Conservation (phyloP, 306 rosid species). For the Casuarina equisetifolia region DNA sequence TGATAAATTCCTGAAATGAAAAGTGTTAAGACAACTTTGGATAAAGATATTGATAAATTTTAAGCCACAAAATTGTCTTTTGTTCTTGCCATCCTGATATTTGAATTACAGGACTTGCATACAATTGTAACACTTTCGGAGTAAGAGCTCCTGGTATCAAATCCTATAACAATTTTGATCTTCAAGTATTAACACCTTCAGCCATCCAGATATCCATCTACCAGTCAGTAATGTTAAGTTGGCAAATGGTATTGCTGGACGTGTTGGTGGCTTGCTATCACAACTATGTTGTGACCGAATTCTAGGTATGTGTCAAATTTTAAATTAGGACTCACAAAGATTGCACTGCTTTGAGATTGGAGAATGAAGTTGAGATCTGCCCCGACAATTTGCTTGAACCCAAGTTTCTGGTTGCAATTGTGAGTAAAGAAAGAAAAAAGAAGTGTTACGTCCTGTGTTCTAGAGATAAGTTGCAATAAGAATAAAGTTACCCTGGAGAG, state of each 20-base stretch:
- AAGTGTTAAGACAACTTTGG: background rate
- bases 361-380: slow-evolving; percentile 15
- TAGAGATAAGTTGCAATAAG: background rate
- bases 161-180: background rate
- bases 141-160: too few relatives aligned
- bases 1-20: slow-evolving; percentile 41
- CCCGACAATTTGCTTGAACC: slow-evolving; percentile 32
- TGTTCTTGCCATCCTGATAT: background rate
- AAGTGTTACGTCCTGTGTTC: background rate
- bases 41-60: background rate
- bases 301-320: too few relatives aligned
- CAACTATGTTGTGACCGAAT: too few relatives aligned
- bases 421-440: background rate
- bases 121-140: too few relatives aligned
- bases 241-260: too few relatives aligned
- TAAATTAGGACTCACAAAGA: slow-evolving; percentile 22
- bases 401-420: slow-evolving; percentile 20
- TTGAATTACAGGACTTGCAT: background rate
- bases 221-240: background rate
- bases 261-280: too few relatives aligned
- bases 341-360: slow-evolving; percentile 17
- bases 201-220: background rate
- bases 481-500: background rate
- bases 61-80: background rate
- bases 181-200: background rate